Evolutionary conservation across 805 yeast genomes (phyloP).

Genomic region (Clavispora phyllophila): DNA sequence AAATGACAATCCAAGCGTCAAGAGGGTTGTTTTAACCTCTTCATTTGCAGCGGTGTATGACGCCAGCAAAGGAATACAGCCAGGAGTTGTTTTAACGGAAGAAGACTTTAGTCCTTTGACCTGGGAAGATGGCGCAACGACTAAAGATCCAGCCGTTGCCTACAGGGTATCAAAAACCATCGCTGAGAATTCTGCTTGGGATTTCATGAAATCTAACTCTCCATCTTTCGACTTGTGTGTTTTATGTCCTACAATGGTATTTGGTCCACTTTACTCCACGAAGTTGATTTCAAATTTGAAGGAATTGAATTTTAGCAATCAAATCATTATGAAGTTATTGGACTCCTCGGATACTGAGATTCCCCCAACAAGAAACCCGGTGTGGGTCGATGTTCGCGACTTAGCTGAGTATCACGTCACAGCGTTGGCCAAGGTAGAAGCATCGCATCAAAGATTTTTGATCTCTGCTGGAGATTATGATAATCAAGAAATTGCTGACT

Average conservation of each 20-base stretch:
- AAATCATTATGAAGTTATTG: slow-evolving; percentile 1
- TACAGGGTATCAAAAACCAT: slow-evolving; percentile 5
- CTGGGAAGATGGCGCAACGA: slow-evolving; percentile 5
- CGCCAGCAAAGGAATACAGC: slow-evolving; percentile 14
- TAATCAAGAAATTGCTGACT: slow-evolving; percentile 23
- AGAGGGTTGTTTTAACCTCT: slow-evolving; percentile 18
- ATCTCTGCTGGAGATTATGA: slow-evolving; percentile 25
- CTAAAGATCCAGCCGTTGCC: slow-evolving; percentile 5
- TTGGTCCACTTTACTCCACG: slow-evolving; percentile 5
- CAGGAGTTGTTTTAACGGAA: slow-evolving; percentile 6
- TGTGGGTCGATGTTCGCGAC: slow-evolving; percentile 8
- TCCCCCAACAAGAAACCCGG: slow-evolving; percentile 5
- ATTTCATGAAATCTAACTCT: slow-evolving; percentile 1
- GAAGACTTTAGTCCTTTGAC: slow-evolving; percentile 5
- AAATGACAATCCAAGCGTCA: slow-evolving; percentile 5
- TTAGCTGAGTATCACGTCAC: slow-evolving; percentile 5
- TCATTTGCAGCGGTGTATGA: slow-evolving; percentile 20
- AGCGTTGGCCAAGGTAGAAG: slow-evolving; percentile 14
- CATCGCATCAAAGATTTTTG: slow-evolving; percentile 13
- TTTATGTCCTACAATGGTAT: slow-evolving; percentile 7
- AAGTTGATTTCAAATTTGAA: not conserved
- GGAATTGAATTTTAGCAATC: slow-evolving; percentile 7
- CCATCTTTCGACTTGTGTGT: slow-evolving; percentile 5
- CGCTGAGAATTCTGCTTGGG: slow-evolving; percentile 9
- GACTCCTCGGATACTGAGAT: not conserved